These are phyloP conservation scores for Senecio squalidus DNA, from an alignment of 140 eudicot genomes.

Conservation along the genomic window DNA sequence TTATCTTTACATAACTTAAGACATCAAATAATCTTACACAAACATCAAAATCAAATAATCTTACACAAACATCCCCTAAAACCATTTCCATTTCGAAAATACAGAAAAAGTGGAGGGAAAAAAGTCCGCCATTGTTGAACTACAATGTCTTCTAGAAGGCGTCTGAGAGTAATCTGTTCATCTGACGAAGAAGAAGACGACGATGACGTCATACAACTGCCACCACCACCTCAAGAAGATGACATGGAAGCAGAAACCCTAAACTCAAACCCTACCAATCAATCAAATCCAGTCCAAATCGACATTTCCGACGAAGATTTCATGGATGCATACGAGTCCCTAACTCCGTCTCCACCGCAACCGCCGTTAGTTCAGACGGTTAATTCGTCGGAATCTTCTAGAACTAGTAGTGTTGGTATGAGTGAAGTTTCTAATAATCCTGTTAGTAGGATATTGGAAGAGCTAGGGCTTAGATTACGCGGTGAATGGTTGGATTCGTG, in stretches of 20 bases:
- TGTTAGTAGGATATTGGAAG: slow-evolving; percentile 29
- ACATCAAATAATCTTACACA: too few species aligned
- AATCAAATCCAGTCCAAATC: slow-evolving; percentile 35
- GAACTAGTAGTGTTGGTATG: slow-evolving; percentile 11
- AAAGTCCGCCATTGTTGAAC: slow-evolving; percentile 8
- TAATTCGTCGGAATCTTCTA: slow-evolving; percentile 19
- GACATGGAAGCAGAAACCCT: slow-evolving; percentile 31
- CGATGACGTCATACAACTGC: slow-evolving; percentile 40
- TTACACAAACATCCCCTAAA: too few species aligned
- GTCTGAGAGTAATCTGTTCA: slow-evolving; percentile 48
- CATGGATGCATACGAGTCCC: slow-evolving; percentile 40
- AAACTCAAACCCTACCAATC: slow-evolving; percentile 34
- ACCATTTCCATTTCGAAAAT: slow-evolving; percentile 1
- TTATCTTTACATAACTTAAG: too few species aligned
- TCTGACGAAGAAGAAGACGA: slow-evolving; percentile 68
- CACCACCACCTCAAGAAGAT: slow-evolving; percentile 18
- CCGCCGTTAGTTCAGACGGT: slow-evolving; percentile 7
- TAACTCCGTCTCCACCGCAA: slow-evolving; percentile 26
- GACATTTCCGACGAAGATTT: slow-evolving; percentile 71
- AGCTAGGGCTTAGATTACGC: slow-evolving; percentile 51
- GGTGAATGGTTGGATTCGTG: slow-evolving; percentile 84
- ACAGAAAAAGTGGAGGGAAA: slow-evolving; percentile 34
- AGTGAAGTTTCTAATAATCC: slow-evolving; percentile 36
- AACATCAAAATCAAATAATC: too few species aligned
- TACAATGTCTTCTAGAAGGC: slow-evolving; percentile 44